Evolutionary conservation across 225 moss, liverwort and hornwort genomes (phyloP), one percentile per base, ranked within the genome.

Genomic region (Polytrichum formosum): DNA sequence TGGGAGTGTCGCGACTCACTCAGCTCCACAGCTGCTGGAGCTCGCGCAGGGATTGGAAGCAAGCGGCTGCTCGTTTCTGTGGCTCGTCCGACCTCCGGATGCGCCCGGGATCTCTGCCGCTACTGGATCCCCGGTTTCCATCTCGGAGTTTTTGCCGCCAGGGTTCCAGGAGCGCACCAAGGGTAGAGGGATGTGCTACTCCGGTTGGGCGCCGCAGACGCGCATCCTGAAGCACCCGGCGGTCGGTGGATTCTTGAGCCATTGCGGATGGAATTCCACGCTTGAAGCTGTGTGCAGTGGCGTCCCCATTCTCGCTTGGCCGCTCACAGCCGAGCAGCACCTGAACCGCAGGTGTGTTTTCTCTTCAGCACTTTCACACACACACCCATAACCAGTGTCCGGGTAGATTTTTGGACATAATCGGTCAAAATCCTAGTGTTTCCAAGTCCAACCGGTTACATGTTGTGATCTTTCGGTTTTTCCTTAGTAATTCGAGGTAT

Each of bases 211-310:
- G 22, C 78, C 84, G 0, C 87, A 87, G 31, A 67, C 56, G 58
- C 70, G 74, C 6, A 79, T 87, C 0, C 72, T 90, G 2, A 66
- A 81, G 53, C 90, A 90, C 61, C 16, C 73, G 0, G 73, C 82
- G 4, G 65, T 76, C 0, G 84, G 82, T 6, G 90, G 82, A 1
- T 90, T 90, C 27, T 28, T 88, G 56, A 77, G 77, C 22, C 88
- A 82, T 33, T 85, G 85, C 5, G 88, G 88, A 20, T 90, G 90
- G 87, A 90, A 83, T 18, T 90, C 87, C 1, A 55, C 67, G 0
- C 73, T 87, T 0, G 90, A 90, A 58, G 18, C 79, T 2, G 19
- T 80, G 3, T 46, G 19, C 53, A 72, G 79, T 1, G 80, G 90
- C 0, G 82, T 87, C 18, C 90, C 87, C 6, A 68, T 90, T 31